phyloP scores from a whole-genome alignment of 2,329 filamentous ascomycete species.

The Tricladium varicosporioides region DNA sequence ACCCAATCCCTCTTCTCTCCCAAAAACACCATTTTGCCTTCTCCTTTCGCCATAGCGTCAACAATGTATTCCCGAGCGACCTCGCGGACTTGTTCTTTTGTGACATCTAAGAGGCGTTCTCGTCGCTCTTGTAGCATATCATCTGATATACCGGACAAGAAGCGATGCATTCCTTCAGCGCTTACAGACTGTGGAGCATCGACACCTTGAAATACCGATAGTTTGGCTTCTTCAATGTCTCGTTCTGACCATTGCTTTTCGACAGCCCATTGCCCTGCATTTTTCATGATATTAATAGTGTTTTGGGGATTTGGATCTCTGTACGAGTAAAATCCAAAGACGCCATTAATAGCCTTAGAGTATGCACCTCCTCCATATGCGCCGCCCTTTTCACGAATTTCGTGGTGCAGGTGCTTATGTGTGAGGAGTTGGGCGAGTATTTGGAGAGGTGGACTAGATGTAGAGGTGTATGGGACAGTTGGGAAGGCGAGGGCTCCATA shows the following conservation, averaged over 20 bases:
- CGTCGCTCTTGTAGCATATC: conserved; percentile 86
- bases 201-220: conserved; percentile 87
- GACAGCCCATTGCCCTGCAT: conserved; percentile 78
- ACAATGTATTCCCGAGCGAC: conserved; percentile 83
- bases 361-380: conserved; percentile 93
- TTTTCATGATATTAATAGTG: conserved; percentile 79
- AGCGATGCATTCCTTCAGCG: conserved; percentile 81
- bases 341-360: conserved; percentile 72
- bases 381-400: conserved; percentile 96
- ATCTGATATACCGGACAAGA: conserved; percentile 80
- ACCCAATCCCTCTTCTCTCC: conserved; percentile 83
- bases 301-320: conserved; percentile 93
- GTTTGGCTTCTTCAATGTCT: conserved; percentile 93
- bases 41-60: conserved; percentile 56
- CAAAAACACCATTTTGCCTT: conserved; percentile 69
- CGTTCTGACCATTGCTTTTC: conserved; percentile 78
- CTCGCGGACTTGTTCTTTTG: conserved; percentile 71
- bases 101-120: conserved; percentile 84
- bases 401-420: conserved; percentile 94
- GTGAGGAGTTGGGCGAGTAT: conserved; percentile 90
- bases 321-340: conserved; percentile 96
- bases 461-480: conserved; percentile 78
- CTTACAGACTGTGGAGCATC: conserved; percentile 88
- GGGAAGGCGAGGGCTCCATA: conserved; percentile 82
- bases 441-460: conserved; percentile 75